Evolutionary conservation across 345 rosid genomes (phyloP), one percentile per base, ranked within the genome.

Genomic region (Cochlearia excelsa): DNA sequence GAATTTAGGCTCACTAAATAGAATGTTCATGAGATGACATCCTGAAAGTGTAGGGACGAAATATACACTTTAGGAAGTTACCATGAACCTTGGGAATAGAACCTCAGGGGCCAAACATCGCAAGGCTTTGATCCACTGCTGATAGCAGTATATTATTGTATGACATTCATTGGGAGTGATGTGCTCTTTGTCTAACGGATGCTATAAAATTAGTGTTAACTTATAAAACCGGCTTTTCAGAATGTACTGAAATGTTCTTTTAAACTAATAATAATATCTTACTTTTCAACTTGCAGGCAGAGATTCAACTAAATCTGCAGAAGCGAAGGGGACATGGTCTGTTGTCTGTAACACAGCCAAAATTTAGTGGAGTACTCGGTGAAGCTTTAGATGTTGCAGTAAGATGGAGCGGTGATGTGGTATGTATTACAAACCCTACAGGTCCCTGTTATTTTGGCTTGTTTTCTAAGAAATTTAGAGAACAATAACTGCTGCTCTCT

Each of bases 331-430:
- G 98, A 57, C 98, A 88, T 70, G 95, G 98, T 37, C 42, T 86
- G 74, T 46, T 92, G 80, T 88, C 96, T 52, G 97, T 86, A 38
- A 82, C 86, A 54, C 78, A 73, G 66, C 98, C 98, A 51, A 92
- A 92, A 78, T 92, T 92, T 74, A 92, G 97, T 46, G 96, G 98
- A 67, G 86, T 88, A 61, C 85, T 92, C 30, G 98, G 98, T 51
- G 97, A 92, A 86, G 90, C 95, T 68, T 74, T 92, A 50, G 97
- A 92, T 60, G 85, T 88, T 67, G 89, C 95, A 63, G 90, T 83
- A 59, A 83, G 98, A 76, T 92, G 96, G 97, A 92, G 95, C 45
- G 98, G 98, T 59, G 98, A 92, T 78, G 98, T 92, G 82, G 98
- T 92, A 73, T 83, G 96, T 84, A 62, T 59, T 51, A 48, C 33